A percentile compares a stretch with the other conserved stretches of the same genome.
These are phyloP conservation scores for Cicer cuneatum DNA, from an alignment of 306 rosid genomes.

Conservation along the genomic window DNA sequence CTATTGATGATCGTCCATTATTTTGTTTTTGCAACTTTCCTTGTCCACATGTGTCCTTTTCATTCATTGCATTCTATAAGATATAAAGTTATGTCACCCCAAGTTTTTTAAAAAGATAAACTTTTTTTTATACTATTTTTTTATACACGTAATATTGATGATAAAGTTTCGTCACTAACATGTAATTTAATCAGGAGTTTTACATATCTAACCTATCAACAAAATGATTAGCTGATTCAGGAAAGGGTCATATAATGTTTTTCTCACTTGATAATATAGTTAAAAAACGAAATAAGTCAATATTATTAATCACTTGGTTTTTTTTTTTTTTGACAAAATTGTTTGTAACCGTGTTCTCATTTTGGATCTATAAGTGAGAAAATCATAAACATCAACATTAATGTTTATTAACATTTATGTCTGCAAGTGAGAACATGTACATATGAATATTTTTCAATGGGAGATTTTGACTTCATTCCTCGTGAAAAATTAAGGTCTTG, in stretches of 20 bases:
- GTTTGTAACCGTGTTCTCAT: neutral
- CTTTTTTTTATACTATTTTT: constrained; percentile 38
- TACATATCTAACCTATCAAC: constrained; percentile 8
- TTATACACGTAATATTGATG: constrained; percentile 43
- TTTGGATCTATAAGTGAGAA: neutral
- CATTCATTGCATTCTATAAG: constrained; percentile 28
- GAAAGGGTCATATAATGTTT: neutral
- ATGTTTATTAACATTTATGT: neutral
- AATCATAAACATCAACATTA: no score
- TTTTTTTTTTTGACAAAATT: no score
- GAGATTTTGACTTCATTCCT: neutral
- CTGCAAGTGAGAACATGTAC: neutral
- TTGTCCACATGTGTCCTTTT: constrained; percentile 39
- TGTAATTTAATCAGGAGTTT: neutral
- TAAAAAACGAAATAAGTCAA: no score
- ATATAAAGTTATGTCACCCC: constrained; percentile 37
- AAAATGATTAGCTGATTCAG: constrained; percentile 10
- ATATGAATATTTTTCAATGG: neutral
- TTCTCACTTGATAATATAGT: no score
- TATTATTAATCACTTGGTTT: no score
- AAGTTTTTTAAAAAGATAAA: constrained; percentile 8
- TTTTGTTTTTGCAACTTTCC: constrained; percentile 43
- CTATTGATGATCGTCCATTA: constrained; percentile 52
- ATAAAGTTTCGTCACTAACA: constrained; percentile 42
- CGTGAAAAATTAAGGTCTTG: neutral